These are phyloP conservation scores for Lactifluus rugatus DNA, from an alignment of 768 basidiomycete genomes.

Conservation along the genomic window DNA sequence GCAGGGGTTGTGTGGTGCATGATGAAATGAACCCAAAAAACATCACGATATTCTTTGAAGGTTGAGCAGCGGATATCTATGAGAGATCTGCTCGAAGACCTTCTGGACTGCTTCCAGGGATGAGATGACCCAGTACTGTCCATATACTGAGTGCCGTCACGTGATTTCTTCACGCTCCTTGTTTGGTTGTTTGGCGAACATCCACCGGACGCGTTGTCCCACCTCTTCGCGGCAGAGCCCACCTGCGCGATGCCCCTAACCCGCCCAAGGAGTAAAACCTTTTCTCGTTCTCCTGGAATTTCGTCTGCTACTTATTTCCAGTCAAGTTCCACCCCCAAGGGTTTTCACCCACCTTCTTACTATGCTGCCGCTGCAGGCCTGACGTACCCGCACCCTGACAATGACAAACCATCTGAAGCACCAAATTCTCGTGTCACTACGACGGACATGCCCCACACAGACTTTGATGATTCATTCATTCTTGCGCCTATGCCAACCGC, in stretches of 20 bases:
- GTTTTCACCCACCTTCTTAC: constrained; percentile 29
- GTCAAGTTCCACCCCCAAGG: constrained; percentile 17
- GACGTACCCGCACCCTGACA: constrained; percentile 8
- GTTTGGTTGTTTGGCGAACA: constrained; percentile 12
- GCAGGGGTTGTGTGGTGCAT: neutral
- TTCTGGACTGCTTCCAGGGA: neutral
- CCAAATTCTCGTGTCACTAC: neutral
- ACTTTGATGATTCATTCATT: neutral
- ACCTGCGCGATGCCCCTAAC: constrained; percentile 16
- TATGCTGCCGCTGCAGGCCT: constrained; percentile 30
- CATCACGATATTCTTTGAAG: neutral
- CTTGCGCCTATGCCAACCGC: constrained; percentile 7
- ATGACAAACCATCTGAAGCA: neutral
- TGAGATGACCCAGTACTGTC: neutral
- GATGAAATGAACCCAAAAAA: neutral
- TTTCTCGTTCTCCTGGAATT: constrained; percentile 17
- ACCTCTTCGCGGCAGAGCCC: neutral
- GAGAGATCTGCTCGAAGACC: neutral
- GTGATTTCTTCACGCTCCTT: constrained; percentile 11
- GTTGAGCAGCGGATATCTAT: neutral
- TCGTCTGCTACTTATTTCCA: constrained; percentile 14
- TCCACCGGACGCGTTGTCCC: neutral
- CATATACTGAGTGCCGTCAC: neutral
- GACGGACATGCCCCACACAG: neutral
- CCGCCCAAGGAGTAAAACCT: constrained; percentile 10